Conservation (phyloP, 2,329 filamentous ascomycete genomes). For the Mycogone perniciosa region DNA sequence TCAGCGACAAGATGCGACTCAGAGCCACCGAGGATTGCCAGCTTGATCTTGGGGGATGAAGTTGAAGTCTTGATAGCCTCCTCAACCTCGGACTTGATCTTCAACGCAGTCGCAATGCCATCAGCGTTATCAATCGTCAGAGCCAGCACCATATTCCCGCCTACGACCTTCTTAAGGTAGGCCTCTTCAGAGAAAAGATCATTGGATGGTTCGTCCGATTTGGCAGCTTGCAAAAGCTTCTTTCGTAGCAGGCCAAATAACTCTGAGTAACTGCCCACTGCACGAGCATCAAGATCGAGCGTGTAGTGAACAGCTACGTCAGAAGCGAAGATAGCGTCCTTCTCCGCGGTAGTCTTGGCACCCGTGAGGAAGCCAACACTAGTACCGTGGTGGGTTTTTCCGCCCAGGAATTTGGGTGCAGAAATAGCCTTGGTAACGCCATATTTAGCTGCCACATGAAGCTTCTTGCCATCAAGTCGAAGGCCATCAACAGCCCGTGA, state of each 20-base stretch:
- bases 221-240: slow-evolving; percentile 48
- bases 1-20: slow-evolving; percentile 55
- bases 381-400: slow-evolving; percentile 45
- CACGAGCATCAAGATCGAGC: slow-evolving; percentile 34
- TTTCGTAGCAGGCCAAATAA: slow-evolving; percentile 45
- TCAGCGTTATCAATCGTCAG: slow-evolving; percentile 58
- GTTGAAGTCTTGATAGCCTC: slow-evolving; percentile 21
- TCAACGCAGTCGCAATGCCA: slow-evolving; percentile 52
- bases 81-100: slow-evolving; percentile 53
- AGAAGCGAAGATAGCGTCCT: slow-evolving; percentile 45
- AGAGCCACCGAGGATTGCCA: slow-evolving; percentile 56
- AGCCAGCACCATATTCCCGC: slow-evolving; percentile 48
- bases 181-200: slow-evolving; percentile 42
- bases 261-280: slow-evolving; percentile 47
- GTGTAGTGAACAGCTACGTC: slow-evolving; percentile 56
- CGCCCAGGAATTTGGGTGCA: slow-evolving; percentile 41
- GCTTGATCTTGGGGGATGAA: slow-evolving; percentile 31
- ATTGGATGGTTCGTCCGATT: slow-evolving; percentile 26
- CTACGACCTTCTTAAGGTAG: slow-evolving; percentile 48
- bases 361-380: slow-evolving; percentile 53
- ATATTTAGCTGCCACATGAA: slow-evolving; percentile 45
- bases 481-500: slow-evolving; percentile 54
- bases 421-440: slow-evolving; percentile 55
- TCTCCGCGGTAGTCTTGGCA: slow-evolving; percentile 39
- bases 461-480: slow-evolving; percentile 49